Base-by-base conservation (phyloP, 2,329 filamentous ascomycete genomes). In the Nannizzia gypsea region DNA sequence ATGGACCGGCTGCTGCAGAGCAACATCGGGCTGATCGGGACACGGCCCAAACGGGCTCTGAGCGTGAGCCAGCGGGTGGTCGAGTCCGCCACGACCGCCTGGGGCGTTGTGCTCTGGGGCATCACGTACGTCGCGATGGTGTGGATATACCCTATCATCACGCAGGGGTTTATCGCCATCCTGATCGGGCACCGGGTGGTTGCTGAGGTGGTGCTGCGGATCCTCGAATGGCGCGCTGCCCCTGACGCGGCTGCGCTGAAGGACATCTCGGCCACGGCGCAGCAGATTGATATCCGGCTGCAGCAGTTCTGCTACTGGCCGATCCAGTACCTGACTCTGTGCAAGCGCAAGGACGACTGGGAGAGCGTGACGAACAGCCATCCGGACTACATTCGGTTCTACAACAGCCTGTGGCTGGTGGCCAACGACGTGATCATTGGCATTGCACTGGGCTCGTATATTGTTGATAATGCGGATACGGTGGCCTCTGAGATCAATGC, bases 281-380 rank as follows among this genome's bases (percentile, higher is more conserved):
- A 99, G 71, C 93, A 99, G 73, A 86, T 99, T 38, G 93, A 99
- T 73, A 96, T 99, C 64, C 88, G 93, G 3, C 80, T 99, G 22
- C 90, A 97, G 70, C 93, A 99, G 71, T 97, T 97, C 70, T 97
- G 92, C 74, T 99, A 99, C 72, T 97, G 92, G 91, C 95, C 93
- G 1, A 90, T 95, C 74, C 92, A 99, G 72, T 96, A 97, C 70
- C 81, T 92, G 48, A 97, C 90, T 15, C 74, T 99, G 54, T 86
- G 91, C n/a, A 85, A 89, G 69, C 82, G 91, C 42, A 95, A 95
- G 70, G 85, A 86, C 63, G 90, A 95, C 67, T 97, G 93, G 92
- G 89, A 90, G 61, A 97, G 92, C 71, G 88, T 97, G 59, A 96
- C 91, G 0, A 93, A 87, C 55, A 96, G 87, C 67, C 92, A 99